Percentiles rank a stretch among this genome's conserved stretches.
Evolutionary conservation across 1,284 basidiomycete genomes (phyloP).

Genomic region (Peniophora sp.): DNA sequence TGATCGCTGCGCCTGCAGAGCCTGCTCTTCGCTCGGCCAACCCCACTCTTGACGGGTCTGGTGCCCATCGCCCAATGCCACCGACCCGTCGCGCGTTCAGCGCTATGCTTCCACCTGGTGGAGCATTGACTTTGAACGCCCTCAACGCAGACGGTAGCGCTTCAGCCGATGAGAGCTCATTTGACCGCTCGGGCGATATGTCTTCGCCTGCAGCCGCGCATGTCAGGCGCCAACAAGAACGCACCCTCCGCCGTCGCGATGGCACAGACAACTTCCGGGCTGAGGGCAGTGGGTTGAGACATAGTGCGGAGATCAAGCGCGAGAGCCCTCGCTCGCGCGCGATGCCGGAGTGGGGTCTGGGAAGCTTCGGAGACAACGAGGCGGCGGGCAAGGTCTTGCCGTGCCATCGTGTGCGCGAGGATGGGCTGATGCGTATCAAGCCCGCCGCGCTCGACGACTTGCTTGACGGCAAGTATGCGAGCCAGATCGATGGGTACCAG

Average conservation of each 20-base stretch:
- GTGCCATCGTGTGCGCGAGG: slow-evolving; percentile 88
- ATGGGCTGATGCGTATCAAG: slow-evolving; percentile 90
- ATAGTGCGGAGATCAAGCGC: slow-evolving; percentile 32
- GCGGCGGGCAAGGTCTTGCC: slow-evolving; percentile 89
- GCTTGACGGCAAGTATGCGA: slow-evolving; percentile 64
- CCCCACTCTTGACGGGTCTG: slow-evolving; percentile 11
- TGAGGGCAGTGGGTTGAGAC: slow-evolving; percentile 50
- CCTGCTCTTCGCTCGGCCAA: slow-evolving; percentile 29
- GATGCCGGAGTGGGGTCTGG: slow-evolving; percentile 16
- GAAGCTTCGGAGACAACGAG: slow-evolving; percentile 88
- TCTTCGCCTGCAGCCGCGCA: slow-evolving; percentile 75
- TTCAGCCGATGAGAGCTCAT: slow-evolving; percentile 49
- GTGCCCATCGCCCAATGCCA: slow-evolving; percentile 15
- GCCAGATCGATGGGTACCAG: slow-evolving; percentile 60
- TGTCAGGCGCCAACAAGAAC: slow-evolving; percentile 62
- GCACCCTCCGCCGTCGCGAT: slow-evolving; percentile 66
- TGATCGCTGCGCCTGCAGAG: slow-evolving; percentile 33
- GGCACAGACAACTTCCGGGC: slow-evolving; percentile 70
- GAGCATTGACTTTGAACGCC: slow-evolving; percentile 13
- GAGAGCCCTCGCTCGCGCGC: slow-evolving; percentile 30
- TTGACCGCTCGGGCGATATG: slow-evolving; percentile 36
- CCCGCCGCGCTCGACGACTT: slow-evolving; percentile 74
- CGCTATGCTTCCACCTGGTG: slow-evolving; percentile 52
- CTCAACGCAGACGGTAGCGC: slow-evolving; percentile 21
- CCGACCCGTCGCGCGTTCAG: slow-evolving; percentile 67